These are phyloP conservation scores for Cucumis melo DNA, from an alignment of 306 rosid species.

Conservation along the genomic window DNA sequence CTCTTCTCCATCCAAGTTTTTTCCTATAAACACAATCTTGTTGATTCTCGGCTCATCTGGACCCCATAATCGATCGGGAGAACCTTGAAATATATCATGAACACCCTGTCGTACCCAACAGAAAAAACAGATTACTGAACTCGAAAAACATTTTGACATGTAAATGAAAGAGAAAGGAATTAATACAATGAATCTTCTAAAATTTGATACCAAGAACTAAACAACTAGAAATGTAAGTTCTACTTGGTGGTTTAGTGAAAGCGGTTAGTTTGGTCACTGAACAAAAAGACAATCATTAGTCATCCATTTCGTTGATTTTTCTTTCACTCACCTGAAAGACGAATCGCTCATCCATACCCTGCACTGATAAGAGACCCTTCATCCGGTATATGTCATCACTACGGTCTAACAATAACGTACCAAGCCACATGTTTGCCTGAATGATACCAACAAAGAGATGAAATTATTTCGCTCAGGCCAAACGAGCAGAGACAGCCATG, in stretches of 20 bases:
- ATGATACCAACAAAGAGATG: not conserved
- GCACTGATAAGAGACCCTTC: slow-evolving; percentile 85
- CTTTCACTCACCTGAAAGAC: slow-evolving; percentile 74
- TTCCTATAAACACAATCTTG: slow-evolving; percentile 90
- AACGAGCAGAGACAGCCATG: not conserved
- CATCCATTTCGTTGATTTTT: not conserved
- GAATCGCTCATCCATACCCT: slow-evolving; percentile 90
- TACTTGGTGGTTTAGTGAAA: not conserved
- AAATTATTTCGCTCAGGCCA: not conserved
- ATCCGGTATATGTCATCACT: slow-evolving; percentile 91
- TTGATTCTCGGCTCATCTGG: slow-evolving; percentile 59
- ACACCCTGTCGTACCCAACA: slow-evolving; percentile 56
- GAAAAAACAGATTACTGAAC: not conserved
- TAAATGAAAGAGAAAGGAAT: not conserved
- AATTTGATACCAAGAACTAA: not conserved
- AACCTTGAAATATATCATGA: slow-evolving; percentile 96
- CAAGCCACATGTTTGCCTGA: slow-evolving; percentile 96
- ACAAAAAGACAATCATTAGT: not conserved
- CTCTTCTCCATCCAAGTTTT: slow-evolving; percentile 68
- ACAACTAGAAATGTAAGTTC: not conserved
- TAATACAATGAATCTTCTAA: not conserved
- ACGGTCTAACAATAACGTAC: slow-evolving; percentile 63
- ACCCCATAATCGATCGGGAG: slow-evolving; percentile 92
- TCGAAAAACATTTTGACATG: not conserved
- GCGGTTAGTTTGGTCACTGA: not conserved